Base-by-base conservation (phyloP, 73 alveolate species). In the Paramecium octaurelia region DNA sequence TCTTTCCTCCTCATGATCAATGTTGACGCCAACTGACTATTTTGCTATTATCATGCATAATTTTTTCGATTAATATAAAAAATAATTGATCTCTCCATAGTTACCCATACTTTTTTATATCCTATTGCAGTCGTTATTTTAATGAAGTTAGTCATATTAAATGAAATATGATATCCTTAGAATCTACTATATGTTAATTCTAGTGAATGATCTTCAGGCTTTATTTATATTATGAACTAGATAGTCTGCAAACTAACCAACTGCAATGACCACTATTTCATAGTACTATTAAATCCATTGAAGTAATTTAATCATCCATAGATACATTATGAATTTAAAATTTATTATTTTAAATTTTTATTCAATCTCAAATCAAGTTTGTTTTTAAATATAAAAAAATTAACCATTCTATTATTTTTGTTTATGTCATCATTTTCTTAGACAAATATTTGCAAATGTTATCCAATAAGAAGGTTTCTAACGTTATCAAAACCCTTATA, bases 31-130 rank as follows among this genome's bases (percentile, higher is more conserved):
- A 54, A 54, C 20, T 93, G 46, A 11, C 97, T 96, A 85, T 94
- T 94, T 31, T 94, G 92, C 24, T 95, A 92, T 60, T 93, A 92
- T 58, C 87, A 42, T 48, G 75, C 60, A 76, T 93, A 94, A 76
- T 94, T 94, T 48, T 89, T 93, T 86, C 93, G 92, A 48, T 83
- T 86, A 94, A 92, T 94, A 68, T 94, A 96, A 50, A 94, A 71
- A 21, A 94, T 94, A 31, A 94, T 94, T 76, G 94, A 64, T 92
- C 93, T 87, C 20, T 54, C 42, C 14, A 87, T 18, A 20, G 83
- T 77, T 64, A 88, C 68, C 4, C 93, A 71, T 34, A 64, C 43
- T 60, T 87, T 87, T 29, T 50, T 50, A 50, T 50, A 16, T 50
- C 34, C 34, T 87, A 44, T 4, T 44, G 57, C 23, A 2, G 7